These are phyloP conservation scores for Epichloe glyceriae DNA, from an alignment of 2,329 filamentous ascomycete genomes.

Conservation along the genomic window DNA sequence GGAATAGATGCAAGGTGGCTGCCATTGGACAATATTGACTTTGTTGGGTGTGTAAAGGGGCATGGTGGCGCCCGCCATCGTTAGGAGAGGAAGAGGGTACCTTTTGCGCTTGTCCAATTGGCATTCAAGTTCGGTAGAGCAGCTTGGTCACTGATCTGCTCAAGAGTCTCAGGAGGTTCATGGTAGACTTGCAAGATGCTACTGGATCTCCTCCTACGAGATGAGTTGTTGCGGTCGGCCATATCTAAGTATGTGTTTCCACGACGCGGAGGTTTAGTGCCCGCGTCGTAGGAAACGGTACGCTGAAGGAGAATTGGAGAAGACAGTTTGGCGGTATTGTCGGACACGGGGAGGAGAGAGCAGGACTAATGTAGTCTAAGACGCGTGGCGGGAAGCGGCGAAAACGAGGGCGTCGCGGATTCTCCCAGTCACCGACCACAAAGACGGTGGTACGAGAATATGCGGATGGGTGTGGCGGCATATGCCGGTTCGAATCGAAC, in stretches of 20 bases:
- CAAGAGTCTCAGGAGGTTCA: slow-evolving; percentile 88
- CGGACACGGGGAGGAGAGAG: slow-evolving; percentile 10
- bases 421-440: slow-evolving; percentile 1
- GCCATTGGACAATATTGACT: neutral
- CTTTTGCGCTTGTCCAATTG: slow-evolving; percentile 98
- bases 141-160: slow-evolving; percentile 95
- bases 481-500: neutral
- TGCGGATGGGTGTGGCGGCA: neutral
- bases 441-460: neutral
- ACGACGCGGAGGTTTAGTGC: slow-evolving; percentile 54
- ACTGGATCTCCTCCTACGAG: slow-evolving; percentile 85
- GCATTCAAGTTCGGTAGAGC: slow-evolving; percentile 91
- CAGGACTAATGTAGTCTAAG: slow-evolving; percentile 4
- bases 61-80: slow-evolving; percentile 1
- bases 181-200: slow-evolving; percentile 88
- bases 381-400: slow-evolving; percentile 5
- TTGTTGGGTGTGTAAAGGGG: neutral
- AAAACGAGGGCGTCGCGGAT: slow-evolving; percentile 2
- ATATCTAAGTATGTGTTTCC: slow-evolving; percentile 46
- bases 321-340: slow-evolving; percentile 91
- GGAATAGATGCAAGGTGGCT: neutral
- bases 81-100: slow-evolving; percentile 37
- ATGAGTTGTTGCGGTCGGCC: slow-evolving; percentile 49
- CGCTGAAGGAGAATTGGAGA: slow-evolving; percentile 75
- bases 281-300: slow-evolving; percentile 83